Evolutionary conservation across 768 basidiomycete genomes (phyloP).

Genomic region (Mycena olivaceomarginata): DNA sequence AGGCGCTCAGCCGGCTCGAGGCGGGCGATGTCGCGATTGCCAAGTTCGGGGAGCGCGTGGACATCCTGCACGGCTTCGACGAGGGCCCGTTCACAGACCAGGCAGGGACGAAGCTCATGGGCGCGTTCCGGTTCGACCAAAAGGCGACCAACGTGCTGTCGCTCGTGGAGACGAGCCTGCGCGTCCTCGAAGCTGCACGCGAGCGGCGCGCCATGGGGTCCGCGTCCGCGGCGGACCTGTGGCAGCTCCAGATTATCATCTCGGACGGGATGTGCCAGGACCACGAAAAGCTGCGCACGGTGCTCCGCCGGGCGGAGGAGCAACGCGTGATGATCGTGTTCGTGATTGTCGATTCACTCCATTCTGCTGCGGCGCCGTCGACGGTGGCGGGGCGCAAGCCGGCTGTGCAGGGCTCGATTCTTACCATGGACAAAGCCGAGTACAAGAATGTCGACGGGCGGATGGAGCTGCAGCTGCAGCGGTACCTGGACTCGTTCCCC

Average conservation of each 20-base stretch:
- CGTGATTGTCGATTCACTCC: constrained; percentile 94
- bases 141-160: constrained; percentile 90
- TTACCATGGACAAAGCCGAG: constrained; percentile 94
- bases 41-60: constrained; percentile 91
- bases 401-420: constrained; percentile 82
- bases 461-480: constrained; percentile 91
- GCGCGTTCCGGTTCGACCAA: constrained; percentile 93
- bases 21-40: constrained; percentile 96
- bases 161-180: constrained; percentile 87
- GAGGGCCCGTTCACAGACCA: constrained; percentile 88
- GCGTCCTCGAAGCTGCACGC: constrained; percentile 85
- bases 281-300: constrained; percentile 87
- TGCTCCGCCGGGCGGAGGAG: constrained; percentile 90
- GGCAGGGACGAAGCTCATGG: constrained; percentile 87
- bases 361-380: constrained; percentile 58
- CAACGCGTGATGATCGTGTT: constrained; percentile 97
- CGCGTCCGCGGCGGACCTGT: constrained; percentile 86
- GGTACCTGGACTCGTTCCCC: constrained; percentile 97
- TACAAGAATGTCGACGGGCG: constrained; percentile 88
- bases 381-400: constrained; percentile 32
- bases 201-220: constrained; percentile 78
- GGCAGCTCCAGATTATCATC: constrained; percentile 99
- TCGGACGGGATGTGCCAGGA: constrained; percentile 99
- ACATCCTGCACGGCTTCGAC: constrained; percentile 92
- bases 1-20: constrained; percentile 93